A percentile compares a stretch with the other conserved stretches of the same genome.
These are phyloP conservation scores for Cyathus striatus DNA, from an alignment of 768 basidiomycete genomes.

Conservation along the genomic window DNA sequence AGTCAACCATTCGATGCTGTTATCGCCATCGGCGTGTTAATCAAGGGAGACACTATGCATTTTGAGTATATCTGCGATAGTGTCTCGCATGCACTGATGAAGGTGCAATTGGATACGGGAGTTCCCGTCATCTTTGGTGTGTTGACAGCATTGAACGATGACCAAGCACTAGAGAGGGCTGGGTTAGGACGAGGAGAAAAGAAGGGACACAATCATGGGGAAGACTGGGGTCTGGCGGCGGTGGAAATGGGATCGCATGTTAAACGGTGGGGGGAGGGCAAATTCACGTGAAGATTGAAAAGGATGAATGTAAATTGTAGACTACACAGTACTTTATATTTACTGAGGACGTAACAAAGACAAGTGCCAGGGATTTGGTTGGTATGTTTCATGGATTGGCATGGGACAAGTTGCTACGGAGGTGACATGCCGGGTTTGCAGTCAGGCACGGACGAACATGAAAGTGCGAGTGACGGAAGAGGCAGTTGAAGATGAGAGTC, in stretches of 20 bases:
- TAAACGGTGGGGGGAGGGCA: constrained; percentile 66
- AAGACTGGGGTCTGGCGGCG: constrained; percentile 96
- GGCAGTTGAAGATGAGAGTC: too few species aligned
- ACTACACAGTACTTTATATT: background rate
- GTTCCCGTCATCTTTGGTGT: constrained; percentile 97
- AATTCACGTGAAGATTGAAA: constrained; percentile 35
- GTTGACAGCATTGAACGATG: constrained; percentile 85
- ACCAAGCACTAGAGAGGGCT: constrained; percentile 93
- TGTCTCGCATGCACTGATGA: constrained; percentile 93
- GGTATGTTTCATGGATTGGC: background rate
- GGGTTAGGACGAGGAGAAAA: constrained; percentile 67
- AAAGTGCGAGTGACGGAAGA: too few species aligned
- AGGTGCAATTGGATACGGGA: constrained; percentile 88
- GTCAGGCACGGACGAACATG: too few species aligned
- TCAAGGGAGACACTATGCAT: constrained; percentile 98
- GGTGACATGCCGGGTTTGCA: too few species aligned
- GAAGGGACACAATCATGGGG: constrained; percentile 94
- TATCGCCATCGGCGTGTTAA: constrained; percentile 96
- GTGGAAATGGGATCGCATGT: constrained; percentile 83
- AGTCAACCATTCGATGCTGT: constrained; percentile 86
- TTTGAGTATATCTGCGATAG: constrained; percentile 98
- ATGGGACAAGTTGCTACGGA: too few species aligned
- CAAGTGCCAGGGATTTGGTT: too few species aligned
- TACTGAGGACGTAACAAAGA: too few species aligned
- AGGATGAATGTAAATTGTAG: background rate